A percentile compares a stretch with the other conserved stretches of the same genome.
phyloP scores from a whole-genome alignment of 192 early-diverging fungal species.

The Hyaloraphidium curvatum region DNA sequence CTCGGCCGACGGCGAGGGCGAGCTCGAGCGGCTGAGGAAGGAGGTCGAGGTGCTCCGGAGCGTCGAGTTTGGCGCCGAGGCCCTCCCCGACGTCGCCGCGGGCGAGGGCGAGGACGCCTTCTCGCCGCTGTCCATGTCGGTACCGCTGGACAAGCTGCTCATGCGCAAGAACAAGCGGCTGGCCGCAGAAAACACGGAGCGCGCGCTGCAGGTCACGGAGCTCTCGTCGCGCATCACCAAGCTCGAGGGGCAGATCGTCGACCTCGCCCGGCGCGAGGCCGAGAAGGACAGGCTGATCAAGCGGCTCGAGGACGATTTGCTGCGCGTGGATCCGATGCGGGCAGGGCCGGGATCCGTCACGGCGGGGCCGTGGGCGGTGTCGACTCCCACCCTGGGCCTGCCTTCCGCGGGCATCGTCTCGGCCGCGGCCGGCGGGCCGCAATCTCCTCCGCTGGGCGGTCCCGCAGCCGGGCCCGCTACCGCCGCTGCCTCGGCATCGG shows the following conservation, averaged over 20 bases:
- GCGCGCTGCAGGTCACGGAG: too few relatives aligned
- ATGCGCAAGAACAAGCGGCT: conserved; percentile 68
- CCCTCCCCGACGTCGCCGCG: conserved; percentile 21
- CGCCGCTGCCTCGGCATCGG: too few relatives aligned
- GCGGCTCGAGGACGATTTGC: conserved; percentile 27
- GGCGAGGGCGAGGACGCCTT: conserved; percentile 17
- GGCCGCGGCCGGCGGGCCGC: not conserved
- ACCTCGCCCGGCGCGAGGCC: conserved; percentile 16
- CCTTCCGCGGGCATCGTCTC: too few relatives aligned
- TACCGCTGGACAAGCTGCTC: conserved; percentile 51
- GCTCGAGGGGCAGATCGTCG: conserved; percentile 8
- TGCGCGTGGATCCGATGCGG: conserved; percentile 9
- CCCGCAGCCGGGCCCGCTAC: not conserved
- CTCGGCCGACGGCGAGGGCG: too few relatives aligned
- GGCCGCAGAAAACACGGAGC: conserved; percentile 47
- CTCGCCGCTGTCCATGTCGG: not conserved
- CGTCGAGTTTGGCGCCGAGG: conserved; percentile 44
- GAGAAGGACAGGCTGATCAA: conserved; percentile 25
- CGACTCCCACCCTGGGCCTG: too few relatives aligned
- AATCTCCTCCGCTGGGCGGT: not conserved
- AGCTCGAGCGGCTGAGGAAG: too few relatives aligned
- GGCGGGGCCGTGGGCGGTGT: too few relatives aligned
- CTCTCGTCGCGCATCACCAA: conserved; percentile 14
- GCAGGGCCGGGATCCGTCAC: too few relatives aligned
- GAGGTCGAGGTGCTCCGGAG: too few relatives aligned